These are phyloP conservation scores for Aspergillus baeticus DNA, from an alignment of 495 filamentous ascomycete species.

Conservation along the genomic window DNA sequence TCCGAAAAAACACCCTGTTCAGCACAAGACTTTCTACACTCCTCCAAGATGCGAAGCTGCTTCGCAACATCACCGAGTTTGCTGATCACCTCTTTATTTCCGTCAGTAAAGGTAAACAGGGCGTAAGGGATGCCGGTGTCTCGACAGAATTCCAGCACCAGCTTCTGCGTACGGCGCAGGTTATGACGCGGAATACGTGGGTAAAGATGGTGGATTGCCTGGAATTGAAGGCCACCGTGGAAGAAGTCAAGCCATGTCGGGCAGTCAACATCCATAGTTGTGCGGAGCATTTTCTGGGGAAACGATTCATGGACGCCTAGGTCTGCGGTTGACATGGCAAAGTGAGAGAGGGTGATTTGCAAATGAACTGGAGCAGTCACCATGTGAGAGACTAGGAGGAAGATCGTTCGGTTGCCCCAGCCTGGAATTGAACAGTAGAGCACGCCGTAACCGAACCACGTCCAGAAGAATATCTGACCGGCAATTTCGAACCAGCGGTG, in stretches of 20 bases:
- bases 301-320: slow-evolving; percentile 86
- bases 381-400: slow-evolving; percentile 83
- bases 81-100: slow-evolving; percentile 85
- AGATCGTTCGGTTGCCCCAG: slow-evolving; percentile 66
- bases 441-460: slow-evolving; percentile 87
- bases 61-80: slow-evolving; percentile 80
- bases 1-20: slow-evolving; percentile 38
- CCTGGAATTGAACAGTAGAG: slow-evolving; percentile 75
- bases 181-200: slow-evolving; percentile 96
- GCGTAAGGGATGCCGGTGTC: slow-evolving; percentile 94
- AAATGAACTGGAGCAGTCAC: slow-evolving; percentile 86
- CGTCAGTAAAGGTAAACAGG: slow-evolving; percentile 88
- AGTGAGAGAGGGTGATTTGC: slow-evolving; percentile 95
- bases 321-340: slow-evolving; percentile 94
- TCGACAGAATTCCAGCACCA: slow-evolving; percentile 85
- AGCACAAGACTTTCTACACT: slow-evolving; percentile 71
- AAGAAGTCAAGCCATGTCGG: slow-evolving; percentile 94
- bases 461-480: slow-evolving; percentile 88
- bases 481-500: slow-evolving; percentile 81
- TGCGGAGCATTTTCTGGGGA: slow-evolving; percentile 93
- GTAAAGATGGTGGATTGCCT: slow-evolving; percentile 92
- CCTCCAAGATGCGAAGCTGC: slow-evolving; percentile 82
- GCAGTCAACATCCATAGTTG: slow-evolving; percentile 98
- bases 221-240: slow-evolving; percentile 95
- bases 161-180: slow-evolving; percentile 74